A percentile compares a stretch with the other conserved stretches of the same genome.
phyloP scores from a whole-genome alignment of 2,329 filamentous ascomycete genomes.

The Arthrobotrys entomopaga region DNA sequence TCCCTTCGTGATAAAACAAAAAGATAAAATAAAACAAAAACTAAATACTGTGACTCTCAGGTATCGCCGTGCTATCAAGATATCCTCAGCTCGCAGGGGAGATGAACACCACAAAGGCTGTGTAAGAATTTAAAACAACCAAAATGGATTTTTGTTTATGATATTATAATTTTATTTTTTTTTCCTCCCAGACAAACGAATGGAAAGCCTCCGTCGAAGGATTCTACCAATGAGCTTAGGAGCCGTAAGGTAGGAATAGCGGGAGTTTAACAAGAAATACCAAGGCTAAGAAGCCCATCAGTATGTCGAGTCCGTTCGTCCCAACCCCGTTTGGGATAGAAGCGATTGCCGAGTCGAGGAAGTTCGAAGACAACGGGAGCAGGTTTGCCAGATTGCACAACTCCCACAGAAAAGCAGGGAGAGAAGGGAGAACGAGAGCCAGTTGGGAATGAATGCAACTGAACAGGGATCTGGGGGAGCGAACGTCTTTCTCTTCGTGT shows the following conservation, averaged over 20 bases:
- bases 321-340: slow-evolving; percentile 48
- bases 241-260: neutral
- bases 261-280: neutral
- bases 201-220: slow-evolving; percentile 18
- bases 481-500: neutral
- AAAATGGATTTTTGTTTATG: no score
- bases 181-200: neutral
- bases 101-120: no score
- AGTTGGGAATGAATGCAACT: slow-evolving; percentile 24
- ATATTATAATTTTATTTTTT: neutral
- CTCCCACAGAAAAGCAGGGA: slow-evolving; percentile 10
- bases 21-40: neutral
- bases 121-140: no score
- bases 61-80: neutral
- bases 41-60: no score
- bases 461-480: slow-evolving; percentile 7
- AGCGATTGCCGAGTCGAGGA: slow-evolving; percentile 54
- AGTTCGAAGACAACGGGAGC: slow-evolving; percentile 53
- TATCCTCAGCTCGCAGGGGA: slow-evolving; percentile 14
- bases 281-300: slow-evolving; percentile 12
- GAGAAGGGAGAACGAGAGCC: neutral
- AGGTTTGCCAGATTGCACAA: slow-evolving; percentile 51
- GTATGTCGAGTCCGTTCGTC: slow-evolving; percentile 1
- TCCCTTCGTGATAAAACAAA: slow-evolving; percentile 32
- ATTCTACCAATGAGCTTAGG: neutral